Evolutionary conservation across 345 rosid species (phyloP).

Genomic region (Raphanus raphanistrum): DNA sequence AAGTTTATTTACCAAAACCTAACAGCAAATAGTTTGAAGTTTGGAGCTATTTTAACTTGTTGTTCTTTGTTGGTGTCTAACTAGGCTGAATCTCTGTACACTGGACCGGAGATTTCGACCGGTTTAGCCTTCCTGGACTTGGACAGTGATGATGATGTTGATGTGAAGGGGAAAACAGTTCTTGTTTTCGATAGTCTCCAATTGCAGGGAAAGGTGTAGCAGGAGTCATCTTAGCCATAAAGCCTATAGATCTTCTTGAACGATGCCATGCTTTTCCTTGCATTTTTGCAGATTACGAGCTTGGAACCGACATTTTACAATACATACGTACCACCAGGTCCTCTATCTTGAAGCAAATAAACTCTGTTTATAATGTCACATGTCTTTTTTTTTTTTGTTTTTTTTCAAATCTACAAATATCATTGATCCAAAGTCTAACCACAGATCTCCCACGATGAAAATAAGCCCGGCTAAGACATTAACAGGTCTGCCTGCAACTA

Average conservation of each 20-base stretch:
- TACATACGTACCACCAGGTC: conserved; percentile 40
- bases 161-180: conserved; percentile 32
- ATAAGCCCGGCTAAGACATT: background rate
- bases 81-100: conserved; percentile 42
- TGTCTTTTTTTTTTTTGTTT: background rate
- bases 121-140: conserved; percentile 3
- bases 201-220: conserved; percentile 21
- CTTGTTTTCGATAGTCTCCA: background rate
- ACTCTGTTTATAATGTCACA: background rate
- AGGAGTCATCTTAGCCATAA: conserved; percentile 35
- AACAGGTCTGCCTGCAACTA: background rate
- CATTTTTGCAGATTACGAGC: conserved; percentile 30
- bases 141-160: background rate
- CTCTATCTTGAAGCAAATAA: background rate
- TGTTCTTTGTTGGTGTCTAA: conserved; percentile 17
- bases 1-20: background rate
- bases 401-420: background rate
- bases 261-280: conserved; percentile 19
- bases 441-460: background rate
- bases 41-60: background rate
- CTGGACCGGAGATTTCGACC: conserved; percentile 29
- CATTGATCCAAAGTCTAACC: background rate
- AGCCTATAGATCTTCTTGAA: conserved; percentile 12
- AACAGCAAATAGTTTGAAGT: background rate
- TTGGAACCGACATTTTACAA: conserved; percentile 38